A percentile compares a stretch with the other conserved stretches of the same genome.
phyloP scores from a whole-genome alignment of 225 moss, liverwort and hornwort species.

The Sphagnum tenellum region DNA sequence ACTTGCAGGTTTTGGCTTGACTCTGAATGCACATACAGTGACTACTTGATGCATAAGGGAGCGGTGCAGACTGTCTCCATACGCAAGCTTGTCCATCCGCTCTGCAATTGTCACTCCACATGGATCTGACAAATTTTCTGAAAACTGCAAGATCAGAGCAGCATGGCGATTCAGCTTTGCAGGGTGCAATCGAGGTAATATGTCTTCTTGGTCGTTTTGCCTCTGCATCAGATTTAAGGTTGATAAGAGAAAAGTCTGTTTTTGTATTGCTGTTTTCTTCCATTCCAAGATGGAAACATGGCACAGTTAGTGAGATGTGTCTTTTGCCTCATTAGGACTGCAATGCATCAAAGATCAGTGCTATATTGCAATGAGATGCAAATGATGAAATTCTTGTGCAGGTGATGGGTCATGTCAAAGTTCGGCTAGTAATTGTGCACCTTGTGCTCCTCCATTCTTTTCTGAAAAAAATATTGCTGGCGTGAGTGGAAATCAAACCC shows the following conservation, averaged over 20 bases:
- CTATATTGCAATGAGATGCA: no score
- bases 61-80: constrained; percentile 57
- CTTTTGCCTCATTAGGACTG: no score
- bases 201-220: constrained; percentile 50
- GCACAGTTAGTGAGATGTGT: no score
- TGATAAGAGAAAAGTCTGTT: no score
- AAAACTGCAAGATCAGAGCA: constrained; percentile 62
- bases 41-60: constrained; percentile 48
- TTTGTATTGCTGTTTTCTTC: no score
- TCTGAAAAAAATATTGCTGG: constrained; percentile 54
- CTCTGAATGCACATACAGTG: constrained; percentile 22
- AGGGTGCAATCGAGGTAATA: constrained; percentile 52
- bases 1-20: no score
- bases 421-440: constrained; percentile 10
- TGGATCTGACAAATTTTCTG: constrained; percentile 35
- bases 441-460: constrained; percentile 48
- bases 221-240: constrained; percentile 19
- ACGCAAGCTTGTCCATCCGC: constrained; percentile 68
- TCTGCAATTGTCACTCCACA: constrained; percentile 39
- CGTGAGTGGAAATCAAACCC: constrained; percentile 80
- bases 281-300: no score
- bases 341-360: no score
- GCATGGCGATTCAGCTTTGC: constrained; percentile 51
- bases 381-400: no score
- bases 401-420: no score